Evolutionary conservation across 192 early-diverging fungal species (phyloP), one percentile per base, ranked within the genome.

Genomic region (Podila verticillata): DNA sequence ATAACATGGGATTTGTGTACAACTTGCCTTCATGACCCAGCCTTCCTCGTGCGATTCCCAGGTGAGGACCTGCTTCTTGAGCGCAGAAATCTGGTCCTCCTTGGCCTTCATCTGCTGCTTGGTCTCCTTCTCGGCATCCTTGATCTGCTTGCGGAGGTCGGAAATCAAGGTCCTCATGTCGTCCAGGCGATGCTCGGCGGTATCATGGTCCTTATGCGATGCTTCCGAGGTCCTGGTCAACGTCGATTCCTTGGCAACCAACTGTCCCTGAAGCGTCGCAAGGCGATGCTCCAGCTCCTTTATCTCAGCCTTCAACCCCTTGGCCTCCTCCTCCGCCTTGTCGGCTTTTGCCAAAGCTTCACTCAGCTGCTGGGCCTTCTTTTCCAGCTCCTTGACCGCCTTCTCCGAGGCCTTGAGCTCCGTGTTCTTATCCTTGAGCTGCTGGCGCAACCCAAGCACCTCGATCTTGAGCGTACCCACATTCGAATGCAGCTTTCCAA

Each of bases 401-500:
- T 70, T 70, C 20, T 69, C 58, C 12, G 44, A n/a, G 8, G 26
- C 19, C 28, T 61, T 69, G 31, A 71, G 48, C 34, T 71, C 61
- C 24, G 19, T 2, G 34, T 47, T 47, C 35, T 36, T 51, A 61
- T 36, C 49, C 61, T 71, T 71, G 59, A 71, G n/a, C 31, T 71
- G 69, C 19, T 71, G 60, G 0, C 61, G 69, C 17, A 71, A 32
- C 0, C 20, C 69, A 0, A 31, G 13, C 29, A 57, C 48, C 49
- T 71, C 69, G 34, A 44, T 63, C 15, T 54, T 48, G 24, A 71
- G 44, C 7, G 60, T 71, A 0, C 60, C 69, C 4, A 34, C 61
- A 2, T 2, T 63, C 2, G 69, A 51, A 24, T 44, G 29, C 48
- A 71, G 61, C 51, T 63, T 71, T 2, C 26, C 12, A 2, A 51